phyloP scores from a whole-genome alignment of 2,329 filamentous ascomycete genomes.

The Ophioceras dolichostomum region DNA sequence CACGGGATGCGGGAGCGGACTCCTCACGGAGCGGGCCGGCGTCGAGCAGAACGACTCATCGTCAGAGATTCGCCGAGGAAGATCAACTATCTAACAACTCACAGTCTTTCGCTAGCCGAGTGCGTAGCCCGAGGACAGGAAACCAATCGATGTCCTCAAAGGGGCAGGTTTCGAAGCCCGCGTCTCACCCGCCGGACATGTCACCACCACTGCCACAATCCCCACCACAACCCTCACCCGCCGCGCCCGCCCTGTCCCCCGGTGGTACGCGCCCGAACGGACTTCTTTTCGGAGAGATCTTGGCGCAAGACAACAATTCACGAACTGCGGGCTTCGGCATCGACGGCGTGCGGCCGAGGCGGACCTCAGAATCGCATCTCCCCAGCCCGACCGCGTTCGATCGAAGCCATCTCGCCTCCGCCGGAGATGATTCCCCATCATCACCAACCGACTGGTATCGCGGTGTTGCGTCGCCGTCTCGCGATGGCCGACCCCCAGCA shows the following conservation, averaged over 20 bases:
- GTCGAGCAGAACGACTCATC: conserved; percentile 24
- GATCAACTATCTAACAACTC: conserved; percentile 39
- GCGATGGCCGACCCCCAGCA: conserved; percentile 8
- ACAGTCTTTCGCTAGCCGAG: conserved; percentile 48
- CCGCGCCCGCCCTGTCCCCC: conserved; percentile 18
- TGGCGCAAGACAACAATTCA: conserved; percentile 42
- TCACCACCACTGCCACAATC: conserved; percentile 9
- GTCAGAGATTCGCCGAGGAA: conserved; percentile 33
- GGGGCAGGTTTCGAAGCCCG: conserved; percentile 28
- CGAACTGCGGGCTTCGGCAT: conserved; percentile 50
- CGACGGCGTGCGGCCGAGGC: conserved; percentile 34
- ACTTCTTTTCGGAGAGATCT: conserved; percentile 65
- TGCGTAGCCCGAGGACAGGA: conserved; percentile 34
- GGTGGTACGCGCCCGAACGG: conserved; percentile 26
- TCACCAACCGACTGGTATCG: conserved; percentile 59
- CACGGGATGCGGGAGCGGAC: not conserved
- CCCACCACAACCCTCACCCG: conserved; percentile 14
- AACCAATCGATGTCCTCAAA: conserved; percentile 15
- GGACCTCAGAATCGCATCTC: conserved; percentile 62
- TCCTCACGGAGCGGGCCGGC: too few species aligned
- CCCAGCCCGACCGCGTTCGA: conserved; percentile 34
- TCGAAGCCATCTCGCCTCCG: conserved; percentile 37
- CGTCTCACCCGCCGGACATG: conserved; percentile 22
- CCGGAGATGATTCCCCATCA: conserved; percentile 41
- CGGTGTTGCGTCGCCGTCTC: conserved; percentile 17